Percentiles rank a stretch among this genome's conserved stretches.
These are phyloP conservation scores for Jaenimonas drosophilae DNA, from an alignment of 208 protist species.

Conservation along the genomic window DNA sequence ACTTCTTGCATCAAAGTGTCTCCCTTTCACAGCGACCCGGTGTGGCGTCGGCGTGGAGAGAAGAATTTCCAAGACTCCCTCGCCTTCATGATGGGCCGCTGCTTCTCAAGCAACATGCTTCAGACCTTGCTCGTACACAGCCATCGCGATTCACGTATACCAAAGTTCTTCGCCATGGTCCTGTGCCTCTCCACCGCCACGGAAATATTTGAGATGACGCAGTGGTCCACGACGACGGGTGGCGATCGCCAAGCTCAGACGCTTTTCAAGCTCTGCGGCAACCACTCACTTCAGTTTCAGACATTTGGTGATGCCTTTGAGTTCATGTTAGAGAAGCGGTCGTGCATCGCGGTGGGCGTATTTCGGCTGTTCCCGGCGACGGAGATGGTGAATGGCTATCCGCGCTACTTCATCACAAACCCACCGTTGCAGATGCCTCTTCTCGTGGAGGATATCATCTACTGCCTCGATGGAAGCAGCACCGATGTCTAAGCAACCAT, in stretches of 20 bases:
- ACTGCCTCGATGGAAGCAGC: conserved; percentile 78
- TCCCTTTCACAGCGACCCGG: conserved; percentile 64
- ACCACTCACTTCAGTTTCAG: conserved; percentile 52
- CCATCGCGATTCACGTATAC: conserved; percentile 59
- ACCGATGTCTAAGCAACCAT: too few relatives aligned
- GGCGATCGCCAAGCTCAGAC: conserved; percentile 25
- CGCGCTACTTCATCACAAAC: conserved; percentile 86
- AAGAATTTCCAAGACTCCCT: conserved; percentile 76
- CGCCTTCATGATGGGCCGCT: conserved; percentile 84
- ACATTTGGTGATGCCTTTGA: conserved; percentile 78
- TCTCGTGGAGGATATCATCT: conserved; percentile 75
- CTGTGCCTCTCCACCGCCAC: conserved; percentile 43
- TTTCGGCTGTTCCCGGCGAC: conserved; percentile 64
- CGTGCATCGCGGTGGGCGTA: conserved; percentile 74
- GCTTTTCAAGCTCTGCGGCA: conserved; percentile 71
- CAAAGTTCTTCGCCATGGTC: conserved; percentile 73
- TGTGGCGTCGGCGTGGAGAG: conserved; percentile 68
- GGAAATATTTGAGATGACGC: conserved; percentile 55
- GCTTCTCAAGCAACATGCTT: conserved; percentile 84
- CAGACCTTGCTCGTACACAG: conserved; percentile 70
- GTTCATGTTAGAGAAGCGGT: conserved; percentile 50
- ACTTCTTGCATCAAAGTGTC: conserved; percentile 66
- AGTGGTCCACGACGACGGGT: conserved; percentile 60
- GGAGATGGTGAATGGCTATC: conserved; percentile 34
- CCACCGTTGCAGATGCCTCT: conserved; percentile 60